Conservation (phyloP, 2,329 filamentous ascomycete genomes). For the Ceratocystis huliohia region DNA sequence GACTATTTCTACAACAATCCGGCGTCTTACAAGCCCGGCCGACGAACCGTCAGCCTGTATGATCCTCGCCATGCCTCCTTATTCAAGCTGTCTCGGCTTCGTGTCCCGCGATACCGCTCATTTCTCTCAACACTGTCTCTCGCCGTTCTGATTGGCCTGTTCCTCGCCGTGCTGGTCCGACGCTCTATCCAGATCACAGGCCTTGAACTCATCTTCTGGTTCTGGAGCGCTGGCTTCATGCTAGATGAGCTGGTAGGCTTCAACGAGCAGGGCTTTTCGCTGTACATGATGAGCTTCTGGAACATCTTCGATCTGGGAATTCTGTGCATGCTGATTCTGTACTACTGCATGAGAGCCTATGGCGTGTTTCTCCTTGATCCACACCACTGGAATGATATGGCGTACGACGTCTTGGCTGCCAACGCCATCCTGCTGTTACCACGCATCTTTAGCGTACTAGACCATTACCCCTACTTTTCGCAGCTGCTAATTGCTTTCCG, state of each 20-base stretch:
- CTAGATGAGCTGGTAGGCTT: slow-evolving; percentile 91
- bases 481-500: slow-evolving; percentile 88
- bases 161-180: slow-evolving; percentile 66
- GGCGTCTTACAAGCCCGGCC: slow-evolving; percentile 28
- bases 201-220: slow-evolving; percentile 85
- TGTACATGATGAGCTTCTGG: slow-evolving; percentile 98
- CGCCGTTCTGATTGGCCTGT: slow-evolving; percentile 70
- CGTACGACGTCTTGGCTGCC: slow-evolving; percentile 86
- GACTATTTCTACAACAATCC: background rate
- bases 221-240: slow-evolving; percentile 96
- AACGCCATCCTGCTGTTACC: slow-evolving; percentile 84
- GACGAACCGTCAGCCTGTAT: slow-evolving; percentile 74
- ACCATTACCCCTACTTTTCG: slow-evolving; percentile 93
- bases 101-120: slow-evolving; percentile 83
- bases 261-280: slow-evolving; percentile 88
- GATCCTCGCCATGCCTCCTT: slow-evolving; percentile 80
- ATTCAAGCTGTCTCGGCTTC: slow-evolving; percentile 79
- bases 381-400: slow-evolving; percentile 63
- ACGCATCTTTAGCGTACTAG: slow-evolving; percentile 80
- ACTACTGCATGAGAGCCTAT: slow-evolving; percentile 81
- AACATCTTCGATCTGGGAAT: slow-evolving; percentile 92
- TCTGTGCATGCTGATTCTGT: slow-evolving; percentile 68
- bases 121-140: slow-evolving; percentile 82
- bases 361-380: slow-evolving; percentile 71
- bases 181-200: slow-evolving; percentile 69